Conservation (phyloP, 768 basidiomycete genomes). For the Clavaria fumosa region DNA sequence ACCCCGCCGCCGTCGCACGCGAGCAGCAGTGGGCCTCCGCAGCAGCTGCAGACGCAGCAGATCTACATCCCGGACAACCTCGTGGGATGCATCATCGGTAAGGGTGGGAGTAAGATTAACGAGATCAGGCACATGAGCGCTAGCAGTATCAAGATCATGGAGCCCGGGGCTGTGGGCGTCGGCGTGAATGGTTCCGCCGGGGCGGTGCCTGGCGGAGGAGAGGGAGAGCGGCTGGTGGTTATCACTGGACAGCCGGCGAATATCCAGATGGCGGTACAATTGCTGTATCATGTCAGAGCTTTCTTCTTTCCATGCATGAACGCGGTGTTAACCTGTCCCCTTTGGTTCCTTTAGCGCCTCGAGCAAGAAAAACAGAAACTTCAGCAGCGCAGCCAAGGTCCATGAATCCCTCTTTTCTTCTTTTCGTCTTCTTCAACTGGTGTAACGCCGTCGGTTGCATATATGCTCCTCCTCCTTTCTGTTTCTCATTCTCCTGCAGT, state of each 20-base stretch:
- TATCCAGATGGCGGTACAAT: constrained; percentile 90
- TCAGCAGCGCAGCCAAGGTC: constrained; percentile 30
- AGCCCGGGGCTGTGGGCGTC: constrained; percentile 70
- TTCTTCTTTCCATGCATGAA: constrained; percentile 1
- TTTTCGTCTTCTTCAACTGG: background rate
- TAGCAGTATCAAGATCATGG: constrained; percentile 97
- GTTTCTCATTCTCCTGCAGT: no score
- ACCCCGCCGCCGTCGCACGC: constrained; percentile 28
- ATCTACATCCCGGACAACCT: constrained; percentile 97
- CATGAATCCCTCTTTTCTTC: background rate
- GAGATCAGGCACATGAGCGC: constrained; percentile 93
- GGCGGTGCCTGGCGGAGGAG: constrained; percentile 57
- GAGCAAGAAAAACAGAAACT: constrained; percentile 88
- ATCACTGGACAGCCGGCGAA: constrained; percentile 93
- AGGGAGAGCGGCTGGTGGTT: constrained; percentile 86
- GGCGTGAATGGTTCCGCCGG: constrained; percentile 54
- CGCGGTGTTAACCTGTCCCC: constrained; percentile 1
- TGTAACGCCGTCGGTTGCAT: background rate
- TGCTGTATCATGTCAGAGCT: constrained; percentile 64
- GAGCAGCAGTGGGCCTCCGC: no score
- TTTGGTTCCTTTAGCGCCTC: constrained; percentile 39
- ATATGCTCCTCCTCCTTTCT: no score
- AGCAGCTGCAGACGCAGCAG: constrained; percentile 86
- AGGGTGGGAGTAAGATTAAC: constrained; percentile 97
- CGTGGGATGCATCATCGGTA: constrained; percentile 95